phyloP scores from a whole-genome alignment of 768 basidiomycete genomes.

The Agaricus blazei region DNA sequence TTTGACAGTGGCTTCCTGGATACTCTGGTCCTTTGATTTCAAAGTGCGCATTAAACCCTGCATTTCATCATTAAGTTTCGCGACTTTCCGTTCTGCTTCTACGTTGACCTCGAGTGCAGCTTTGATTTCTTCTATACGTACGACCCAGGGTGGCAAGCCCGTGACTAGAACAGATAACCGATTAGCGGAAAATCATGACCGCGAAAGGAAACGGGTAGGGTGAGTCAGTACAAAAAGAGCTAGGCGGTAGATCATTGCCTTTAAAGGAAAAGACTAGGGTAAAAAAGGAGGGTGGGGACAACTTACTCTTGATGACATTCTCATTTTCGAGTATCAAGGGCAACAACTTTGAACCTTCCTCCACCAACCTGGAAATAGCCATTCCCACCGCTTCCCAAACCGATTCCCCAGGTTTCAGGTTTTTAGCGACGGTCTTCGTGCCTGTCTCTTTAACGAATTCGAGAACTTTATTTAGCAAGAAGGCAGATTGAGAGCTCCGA shows the following conservation, averaged over 20 bases:
- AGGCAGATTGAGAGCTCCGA: constrained; percentile 68
- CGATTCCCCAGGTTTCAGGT: constrained; percentile 56
- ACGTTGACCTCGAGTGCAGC: constrained; percentile 79
- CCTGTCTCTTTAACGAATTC: constrained; percentile 72
- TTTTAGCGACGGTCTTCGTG: constrained; percentile 62
- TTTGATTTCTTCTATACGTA: constrained; percentile 78
- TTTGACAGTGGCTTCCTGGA: constrained; percentile 87
- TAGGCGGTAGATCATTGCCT: no score
- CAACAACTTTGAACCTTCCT: constrained; percentile 66
- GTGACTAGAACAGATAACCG: constrained; percentile 39
- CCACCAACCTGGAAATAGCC: constrained; percentile 62
- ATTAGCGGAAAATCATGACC: no score
- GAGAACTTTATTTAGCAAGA: constrained; percentile 70
- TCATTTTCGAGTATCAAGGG: constrained; percentile 71
- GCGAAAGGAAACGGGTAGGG: constrained; percentile 1
- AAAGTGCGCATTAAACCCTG: constrained; percentile 81
- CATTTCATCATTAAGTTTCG: constrained; percentile 84
- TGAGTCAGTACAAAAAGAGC: not conserved
- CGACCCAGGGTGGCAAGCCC: constrained; percentile 80
- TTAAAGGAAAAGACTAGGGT: no score
- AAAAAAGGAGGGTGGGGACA: not conserved
- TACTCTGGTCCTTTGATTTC: constrained; percentile 82
- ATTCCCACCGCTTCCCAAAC: constrained; percentile 77
- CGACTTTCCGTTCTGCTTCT: constrained; percentile 87
- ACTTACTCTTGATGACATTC: constrained; percentile 73